Evolutionary conservation across 805 yeast species (phyloP), one percentile per base, ranked within the genome.

Genomic region (Schwanniomyces pseudopolymorphus): DNA sequence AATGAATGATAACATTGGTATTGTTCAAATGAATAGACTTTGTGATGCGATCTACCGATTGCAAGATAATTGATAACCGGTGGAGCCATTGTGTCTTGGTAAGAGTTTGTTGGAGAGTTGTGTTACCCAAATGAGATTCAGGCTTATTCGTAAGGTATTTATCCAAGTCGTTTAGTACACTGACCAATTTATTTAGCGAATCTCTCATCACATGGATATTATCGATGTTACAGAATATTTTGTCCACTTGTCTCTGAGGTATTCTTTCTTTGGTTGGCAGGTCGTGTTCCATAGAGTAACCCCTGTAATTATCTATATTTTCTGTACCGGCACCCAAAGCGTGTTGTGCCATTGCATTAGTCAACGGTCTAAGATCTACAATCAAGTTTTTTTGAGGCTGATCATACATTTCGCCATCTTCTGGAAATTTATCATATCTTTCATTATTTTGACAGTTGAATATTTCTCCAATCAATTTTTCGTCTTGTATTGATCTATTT

Each of bases 241-340:
- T 85, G 50, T 85, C 85, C 14, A 76, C 78, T 26, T 75, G 76
- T 26, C 63, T 55, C 14, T 27, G 43, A 42, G 42, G 48, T 39
- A 42, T 19, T n/a, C 43, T 28, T 8, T 41, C 50, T 31, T 41
- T 37, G 1, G 40, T 26, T 3, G 38, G 11, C 36, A 36, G 26
- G 10, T 21, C 25, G 16, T 46, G 33, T n/a, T 45, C 45, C 13
- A 55, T 43, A n/a, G 48, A 33, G 27, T 46, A 54, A 1, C 71
- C 75, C 42, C 83, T 77, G 67, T 94, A 92, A 59, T 89, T 81
- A 47, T 92, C 97, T 76, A 90, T 87, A 53, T 80, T 85, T 61
- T 94, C 99, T 0, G 97, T 86, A 0, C 99, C 99, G n/a, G 97
- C 99, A 10, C 99, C 99, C 13, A 94, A 68, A 0, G 98, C 98